These are phyloP conservation scores for Penicillium sp. DNA, from an alignment of 2,329 filamentous ascomycete species.

Conservation along the genomic window DNA sequence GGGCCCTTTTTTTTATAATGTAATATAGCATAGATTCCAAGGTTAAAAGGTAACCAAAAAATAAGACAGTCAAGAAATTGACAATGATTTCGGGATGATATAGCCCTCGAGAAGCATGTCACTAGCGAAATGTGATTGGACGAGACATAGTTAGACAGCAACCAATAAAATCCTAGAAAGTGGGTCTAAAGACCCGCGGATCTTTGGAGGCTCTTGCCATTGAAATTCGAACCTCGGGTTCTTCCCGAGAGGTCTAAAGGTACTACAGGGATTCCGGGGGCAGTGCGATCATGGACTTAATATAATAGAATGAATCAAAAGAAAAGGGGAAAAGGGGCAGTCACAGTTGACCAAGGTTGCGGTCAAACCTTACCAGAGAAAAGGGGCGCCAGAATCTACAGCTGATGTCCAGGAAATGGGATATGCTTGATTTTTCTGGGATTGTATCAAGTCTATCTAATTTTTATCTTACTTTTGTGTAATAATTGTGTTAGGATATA, in stretches of 20 bases:
- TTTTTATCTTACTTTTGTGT: not conserved
- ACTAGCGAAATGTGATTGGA: not conserved
- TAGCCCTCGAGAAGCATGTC: not conserved
- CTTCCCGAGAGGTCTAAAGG: not conserved
- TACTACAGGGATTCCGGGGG: no score
- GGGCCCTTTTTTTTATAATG: not conserved
- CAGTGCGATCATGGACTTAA: not conserved
- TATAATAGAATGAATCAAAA: not conserved
- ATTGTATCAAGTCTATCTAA: not conserved
- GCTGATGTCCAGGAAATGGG: no score
- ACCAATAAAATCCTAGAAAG: not conserved
- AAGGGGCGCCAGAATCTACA: not conserved
- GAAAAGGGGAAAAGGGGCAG: not conserved
- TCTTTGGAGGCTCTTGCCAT: not conserved
- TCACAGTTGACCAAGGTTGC: not conserved
- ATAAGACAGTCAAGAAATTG: not conserved
- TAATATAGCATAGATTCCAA: not conserved
- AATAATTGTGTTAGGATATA: not conserved
- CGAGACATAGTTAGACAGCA: accelerated
- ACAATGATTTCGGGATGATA: not conserved
- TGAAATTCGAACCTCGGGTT: not conserved
- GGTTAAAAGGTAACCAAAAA: not conserved
- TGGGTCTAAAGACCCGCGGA: not conserved
- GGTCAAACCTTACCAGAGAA: not conserved
- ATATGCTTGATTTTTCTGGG: not conserved